Evolutionary conservation across 2,329 filamentous ascomycete genomes (phyloP), one percentile per base, ranked within the genome.

Genomic region (Aspergillus versicolor): DNA sequence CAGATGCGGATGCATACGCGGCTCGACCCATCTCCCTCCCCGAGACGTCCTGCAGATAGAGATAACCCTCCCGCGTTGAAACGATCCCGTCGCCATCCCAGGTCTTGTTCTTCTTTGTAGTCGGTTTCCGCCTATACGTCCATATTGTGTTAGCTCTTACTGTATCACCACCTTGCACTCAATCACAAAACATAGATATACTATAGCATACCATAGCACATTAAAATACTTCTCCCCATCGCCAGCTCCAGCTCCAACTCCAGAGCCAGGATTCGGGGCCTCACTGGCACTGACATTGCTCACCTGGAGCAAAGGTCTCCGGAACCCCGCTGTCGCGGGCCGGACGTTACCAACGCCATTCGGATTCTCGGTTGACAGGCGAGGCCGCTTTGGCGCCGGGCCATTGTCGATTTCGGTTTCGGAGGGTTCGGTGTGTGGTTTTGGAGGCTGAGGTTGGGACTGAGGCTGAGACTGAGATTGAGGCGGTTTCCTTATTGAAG

Each of bases 51-150:
- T 85, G 82, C 15, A 90, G 76, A 52, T 77, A 79, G 4, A 82
- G 86, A 66, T 82, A 82, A 4, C 85, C 85, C 37, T 79, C 80
- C 2, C 76, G 72, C 3, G 88, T 77, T 4, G 79, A 77, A 8
- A 90, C 76, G 2, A 89, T 79, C 2, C 87, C 88, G 71, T 91
- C 88, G 2, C 88, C 87, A 65, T 90, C 88, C 87, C 88, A 91
- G 5, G 86, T 90, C 70, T 90, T 90, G 71, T 90, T 84, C 73
- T 90, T 91, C 71, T 89, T 90, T 5, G 77, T 82, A 0, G 86
- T 89, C 51, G 82, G 83, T 70, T 88, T 89, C 19, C 88, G 84
- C 87, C 84, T 85, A 52, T 60, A 22, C 6, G 11, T 46, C 27
- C 24, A 24, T 21, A 11, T 6, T 32, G 4, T 7, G 43, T 45